phyloP scores from a whole-genome alignment of 495 filamentous ascomycete genomes.

The Daldinia concentrica region DNA sequence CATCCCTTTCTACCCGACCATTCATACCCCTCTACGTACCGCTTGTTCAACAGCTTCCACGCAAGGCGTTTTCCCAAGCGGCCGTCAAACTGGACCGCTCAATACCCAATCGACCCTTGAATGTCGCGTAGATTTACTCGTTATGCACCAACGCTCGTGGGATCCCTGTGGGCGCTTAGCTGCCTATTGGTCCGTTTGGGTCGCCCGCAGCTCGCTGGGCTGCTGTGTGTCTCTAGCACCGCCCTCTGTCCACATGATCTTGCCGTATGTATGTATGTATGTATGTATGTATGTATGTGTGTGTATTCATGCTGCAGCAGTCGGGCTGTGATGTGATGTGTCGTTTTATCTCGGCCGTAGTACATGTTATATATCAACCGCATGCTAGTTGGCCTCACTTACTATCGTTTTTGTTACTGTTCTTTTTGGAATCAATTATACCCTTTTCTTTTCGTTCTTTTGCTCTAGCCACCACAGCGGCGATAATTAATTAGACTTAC shows the following conservation, averaged over 20 bases:
- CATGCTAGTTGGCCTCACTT: not conserved
- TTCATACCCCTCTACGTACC: not conserved
- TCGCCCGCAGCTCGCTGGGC: not conserved
- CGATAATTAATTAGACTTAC: not conserved
- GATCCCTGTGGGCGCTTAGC: not conserved
- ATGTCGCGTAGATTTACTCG: not conserved
- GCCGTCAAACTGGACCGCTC: not conserved
- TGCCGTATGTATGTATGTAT: not conserved
- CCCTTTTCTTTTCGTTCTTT: not conserved
- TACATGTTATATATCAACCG: not conserved
- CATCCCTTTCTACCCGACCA: not conserved
- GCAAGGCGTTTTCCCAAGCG: not conserved
- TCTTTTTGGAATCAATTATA: not conserved
- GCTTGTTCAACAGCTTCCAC: not conserved
- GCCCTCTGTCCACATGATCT: conserved; percentile 7
- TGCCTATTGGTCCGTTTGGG: not conserved
- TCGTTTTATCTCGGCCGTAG: conserved; percentile 2
- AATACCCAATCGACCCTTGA: not conserved
- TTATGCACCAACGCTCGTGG: not conserved
- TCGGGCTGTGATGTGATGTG: conserved; percentile 8
- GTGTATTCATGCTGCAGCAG: not conserved
- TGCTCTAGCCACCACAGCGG: not conserved
- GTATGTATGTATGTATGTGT: not conserved
- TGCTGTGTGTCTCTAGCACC: not conserved
- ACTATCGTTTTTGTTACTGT: not conserved